Evolutionary conservation across 441 rosid genomes (phyloP), one percentile per base, ranked within the genome.

Genomic region (Eruca vesicaria): DNA sequence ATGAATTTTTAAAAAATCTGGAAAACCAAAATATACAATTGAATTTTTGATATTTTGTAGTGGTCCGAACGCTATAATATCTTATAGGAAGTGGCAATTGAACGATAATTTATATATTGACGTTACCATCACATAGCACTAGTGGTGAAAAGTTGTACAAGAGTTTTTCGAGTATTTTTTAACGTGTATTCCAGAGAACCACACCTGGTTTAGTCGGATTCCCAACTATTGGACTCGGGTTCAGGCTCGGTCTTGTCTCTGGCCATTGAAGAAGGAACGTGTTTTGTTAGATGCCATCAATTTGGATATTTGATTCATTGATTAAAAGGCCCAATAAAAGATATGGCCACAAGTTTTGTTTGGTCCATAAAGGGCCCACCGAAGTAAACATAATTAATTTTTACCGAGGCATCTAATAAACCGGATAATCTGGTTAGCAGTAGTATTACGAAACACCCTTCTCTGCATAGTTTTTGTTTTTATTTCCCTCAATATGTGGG

Each of bases 401-500:
- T 20, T 53, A 53, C 28, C 33, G n/a, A 56, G 9, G 12, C 26
- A 18, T 18, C 12, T 18, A 50, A 23, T 50, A 50, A 50, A 50
- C 57, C 57, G 57, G 23, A 18, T 2, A 9, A 19, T 15, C 10
- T 50, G 12, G 26, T 52, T 52, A 52, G 56, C 57, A 35, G 1
- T 29, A 15, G 35, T 23, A 19, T 57, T 57, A 69, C 65, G 56
- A 28, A 58, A 57, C 18, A 58, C 29, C 41, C 41, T 57, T 55
- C 53, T 20, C 16, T 15, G 14, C 6, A 57, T 38, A 6, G 36
- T 36, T 38, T 69, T 57, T 57, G 29, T 58, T 69, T 56, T 15
- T 10, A 56, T 58, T 36, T 33, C 7, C 20, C 20, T n/a, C n/a
- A 33, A 21, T 26, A 26, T 7, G 63, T 73, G 77, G 77, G 77